Evolutionary conservation across 768 basidiomycete species (phyloP).

Genomic region (Tulasnella sp.): DNA sequence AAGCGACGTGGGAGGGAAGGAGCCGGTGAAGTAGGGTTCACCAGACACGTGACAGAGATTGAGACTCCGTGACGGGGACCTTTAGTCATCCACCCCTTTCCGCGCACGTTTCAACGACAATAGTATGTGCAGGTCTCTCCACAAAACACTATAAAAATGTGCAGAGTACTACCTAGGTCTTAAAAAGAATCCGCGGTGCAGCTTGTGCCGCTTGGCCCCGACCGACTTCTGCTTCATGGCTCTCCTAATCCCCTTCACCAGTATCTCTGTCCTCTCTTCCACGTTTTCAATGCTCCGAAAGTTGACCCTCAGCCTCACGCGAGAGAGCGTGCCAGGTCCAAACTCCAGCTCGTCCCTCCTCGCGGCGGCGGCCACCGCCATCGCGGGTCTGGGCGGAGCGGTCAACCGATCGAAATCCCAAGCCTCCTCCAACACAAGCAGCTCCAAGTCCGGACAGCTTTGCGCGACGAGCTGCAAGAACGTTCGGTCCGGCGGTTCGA

Average conservation of each 20-base stretch:
- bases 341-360: not conserved
- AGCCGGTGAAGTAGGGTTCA: not conserved
- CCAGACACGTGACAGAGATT: not conserved
- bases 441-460: slow-evolving; percentile 21
- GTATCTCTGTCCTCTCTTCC: slow-evolving; percentile 13
- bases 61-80: not conserved
- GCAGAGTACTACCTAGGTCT: not conserved
- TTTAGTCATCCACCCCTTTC: not conserved
- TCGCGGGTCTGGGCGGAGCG: not conserved
- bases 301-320: slow-evolving; percentile 13
- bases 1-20: not conserved
- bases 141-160: not conserved
- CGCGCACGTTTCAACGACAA: not conserved
- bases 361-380: no score
- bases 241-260: slow-evolving; percentile 18
- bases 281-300: slow-evolving; percentile 5
- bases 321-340: not conserved
- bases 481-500: slow-evolving; percentile 12
- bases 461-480: slow-evolving; percentile 17
- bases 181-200: not conserved
- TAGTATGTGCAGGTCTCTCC: not conserved
- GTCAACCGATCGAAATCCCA: slow-evolving; percentile 18
- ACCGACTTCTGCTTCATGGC: slow-evolving; percentile 9
- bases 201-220: not conserved
- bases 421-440: slow-evolving; percentile 8